Evolutionary conservation across 352 stramenopile genomes (phyloP).

Genomic region (Pythium phragmiticola): DNA sequence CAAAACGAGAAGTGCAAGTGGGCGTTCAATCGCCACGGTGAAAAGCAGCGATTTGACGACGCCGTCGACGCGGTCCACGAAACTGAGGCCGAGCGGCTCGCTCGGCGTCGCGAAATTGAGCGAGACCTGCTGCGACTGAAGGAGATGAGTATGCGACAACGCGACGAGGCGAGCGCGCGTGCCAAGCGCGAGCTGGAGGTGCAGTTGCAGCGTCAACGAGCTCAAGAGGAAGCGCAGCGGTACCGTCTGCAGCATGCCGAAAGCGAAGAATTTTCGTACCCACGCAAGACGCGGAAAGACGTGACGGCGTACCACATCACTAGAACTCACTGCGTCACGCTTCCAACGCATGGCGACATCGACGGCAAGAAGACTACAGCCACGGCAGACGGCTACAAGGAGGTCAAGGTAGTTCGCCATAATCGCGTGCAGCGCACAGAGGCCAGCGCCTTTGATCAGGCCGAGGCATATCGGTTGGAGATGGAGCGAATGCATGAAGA

Average conservation of each 20-base stretch:
- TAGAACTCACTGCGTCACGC: slow-evolving; percentile 41
- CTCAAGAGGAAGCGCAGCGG: slow-evolving; percentile 33
- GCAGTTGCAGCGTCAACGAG: slow-evolving; percentile 26
- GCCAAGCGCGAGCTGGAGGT: slow-evolving; percentile 39
- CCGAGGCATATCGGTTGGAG: slow-evolving; percentile 37
- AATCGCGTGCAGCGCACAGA: slow-evolving; percentile 39
- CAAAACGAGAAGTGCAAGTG: slow-evolving; percentile 59
- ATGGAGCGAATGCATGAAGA: slow-evolving; percentile 43
- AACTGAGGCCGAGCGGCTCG: slow-evolving; percentile 27
- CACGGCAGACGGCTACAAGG: slow-evolving; percentile 3
- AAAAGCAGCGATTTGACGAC: slow-evolving; percentile 35
- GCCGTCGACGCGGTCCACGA: slow-evolving; percentile 32
- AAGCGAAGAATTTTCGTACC: slow-evolving; percentile 45
- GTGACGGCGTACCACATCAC: slow-evolving; percentile 55
- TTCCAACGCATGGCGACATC: slow-evolving; percentile 1
- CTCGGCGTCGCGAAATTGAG: slow-evolving; percentile 38
- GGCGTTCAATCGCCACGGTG: slow-evolving; percentile 38
- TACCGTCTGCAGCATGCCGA: slow-evolving; percentile 26
- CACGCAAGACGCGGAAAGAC: slow-evolving; percentile 38
- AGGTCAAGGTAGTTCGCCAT: slow-evolving; percentile 58
- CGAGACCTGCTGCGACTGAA: slow-evolving; percentile 47
- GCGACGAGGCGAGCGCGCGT: slow-evolving; percentile 37
- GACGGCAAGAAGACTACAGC: background rate
- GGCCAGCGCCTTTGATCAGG: slow-evolving; percentile 39
- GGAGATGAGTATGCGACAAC: slow-evolving; percentile 40